Evolutionary conservation across 225 moss, liverwort and hornwort species (phyloP).

Genomic region (Pseudoscleropodium purum): DNA sequence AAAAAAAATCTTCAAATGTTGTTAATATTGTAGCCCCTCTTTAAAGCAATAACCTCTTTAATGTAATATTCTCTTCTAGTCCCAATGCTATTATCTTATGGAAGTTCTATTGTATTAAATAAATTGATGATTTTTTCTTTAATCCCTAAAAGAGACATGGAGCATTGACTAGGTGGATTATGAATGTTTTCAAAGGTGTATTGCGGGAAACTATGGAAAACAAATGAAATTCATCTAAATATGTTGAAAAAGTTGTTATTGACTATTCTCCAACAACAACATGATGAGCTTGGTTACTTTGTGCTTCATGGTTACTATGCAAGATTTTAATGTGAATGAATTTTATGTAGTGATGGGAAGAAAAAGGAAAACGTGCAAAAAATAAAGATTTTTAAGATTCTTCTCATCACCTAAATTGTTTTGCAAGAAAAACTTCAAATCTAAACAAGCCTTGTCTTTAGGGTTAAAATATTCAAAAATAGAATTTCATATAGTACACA

Average conservation of each 20-base stretch:
- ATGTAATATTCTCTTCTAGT: no score
- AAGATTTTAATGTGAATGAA: not conserved
- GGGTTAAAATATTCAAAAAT: rapidly evolving
- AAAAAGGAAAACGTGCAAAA: not conserved
- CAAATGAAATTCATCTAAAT: not conserved
- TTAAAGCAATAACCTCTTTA: no score
- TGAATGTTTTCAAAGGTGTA: no score
- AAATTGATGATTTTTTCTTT: no score
- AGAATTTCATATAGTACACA: not conserved
- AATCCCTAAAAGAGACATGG: rapidly evolving
- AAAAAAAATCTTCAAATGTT: no score
- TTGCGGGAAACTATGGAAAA: not conserved
- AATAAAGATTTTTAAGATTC: not conserved
- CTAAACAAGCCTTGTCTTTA: rapidly evolving
- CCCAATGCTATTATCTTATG: no score
- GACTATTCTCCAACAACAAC: not conserved
- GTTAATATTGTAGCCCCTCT: no score
- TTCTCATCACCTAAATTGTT: not conserved
- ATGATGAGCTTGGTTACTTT: not conserved
- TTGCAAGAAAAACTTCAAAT: not conserved
- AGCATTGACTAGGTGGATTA: not conserved
- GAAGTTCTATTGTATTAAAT: no score
- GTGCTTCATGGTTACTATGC: not conserved
- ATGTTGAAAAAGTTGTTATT: not conserved
- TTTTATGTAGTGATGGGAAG: not conserved